A percentile compares a stretch with the other conserved stretches of the same genome.
These are phyloP conservation scores for Colletotrichum camelliae DNA, from an alignment of 2,329 filamentous ascomycete genomes.

Conservation along the genomic window DNA sequence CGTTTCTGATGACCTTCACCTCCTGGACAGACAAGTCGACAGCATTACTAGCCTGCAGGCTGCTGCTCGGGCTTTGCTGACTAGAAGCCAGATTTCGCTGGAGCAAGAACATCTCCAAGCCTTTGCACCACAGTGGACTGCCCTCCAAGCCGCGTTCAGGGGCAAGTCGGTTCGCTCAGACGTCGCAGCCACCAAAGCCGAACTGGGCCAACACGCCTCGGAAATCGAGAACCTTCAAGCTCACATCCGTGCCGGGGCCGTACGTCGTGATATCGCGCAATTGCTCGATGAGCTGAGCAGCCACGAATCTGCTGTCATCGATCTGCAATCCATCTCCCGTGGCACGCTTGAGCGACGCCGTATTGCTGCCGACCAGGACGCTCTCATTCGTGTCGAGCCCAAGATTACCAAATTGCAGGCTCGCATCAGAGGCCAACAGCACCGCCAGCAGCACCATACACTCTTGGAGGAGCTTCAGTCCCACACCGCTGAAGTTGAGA, in stretches of 20 bases:
- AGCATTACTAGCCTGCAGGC: constrained; percentile 67
- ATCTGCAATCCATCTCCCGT: constrained; percentile 64
- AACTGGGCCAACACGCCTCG: constrained; percentile 49
- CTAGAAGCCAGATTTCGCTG: constrained; percentile 56
- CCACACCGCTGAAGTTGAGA: constrained; percentile 68
- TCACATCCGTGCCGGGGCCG: constrained; percentile 58
- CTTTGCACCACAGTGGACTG: constrained; percentile 55
- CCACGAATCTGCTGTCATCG: constrained; percentile 50
- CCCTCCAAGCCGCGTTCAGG: constrained; percentile 52
- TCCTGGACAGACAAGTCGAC: constrained; percentile 55
- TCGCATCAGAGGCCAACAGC: constrained; percentile 67
- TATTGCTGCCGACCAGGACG: constrained; percentile 53
- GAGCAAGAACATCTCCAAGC: constrained; percentile 57
- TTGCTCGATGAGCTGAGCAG: constrained; percentile 53
- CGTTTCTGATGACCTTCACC: constrained; percentile 57
- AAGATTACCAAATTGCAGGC: constrained; percentile 70
- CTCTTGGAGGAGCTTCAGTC: constrained; percentile 74
- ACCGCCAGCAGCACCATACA: constrained; percentile 63
- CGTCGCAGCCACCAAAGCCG: constrained; percentile 49
- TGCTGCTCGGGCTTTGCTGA: constrained; percentile 66
- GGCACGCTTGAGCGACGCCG: constrained; percentile 64
- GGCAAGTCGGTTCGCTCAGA: constrained; percentile 54
- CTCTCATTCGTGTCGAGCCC: constrained; percentile 62
- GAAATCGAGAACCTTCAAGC: constrained; percentile 55
- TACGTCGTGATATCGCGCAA: constrained; percentile 54